Conservation (phyloP, 75 land plant species). For the Picea glauca region DNA sequence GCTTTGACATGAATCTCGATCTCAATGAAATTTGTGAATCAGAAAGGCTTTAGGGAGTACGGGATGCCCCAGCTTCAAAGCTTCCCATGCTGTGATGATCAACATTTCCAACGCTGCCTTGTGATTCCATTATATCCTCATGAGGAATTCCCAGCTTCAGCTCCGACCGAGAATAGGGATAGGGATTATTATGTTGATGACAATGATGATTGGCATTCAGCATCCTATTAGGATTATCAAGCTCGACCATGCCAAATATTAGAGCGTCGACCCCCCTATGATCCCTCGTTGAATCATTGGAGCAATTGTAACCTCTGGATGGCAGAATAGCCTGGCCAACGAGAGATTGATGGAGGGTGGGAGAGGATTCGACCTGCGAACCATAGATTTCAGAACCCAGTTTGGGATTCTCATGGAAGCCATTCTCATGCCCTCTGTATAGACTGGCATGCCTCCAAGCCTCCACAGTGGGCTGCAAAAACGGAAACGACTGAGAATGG, state of each 20-base stretch:
- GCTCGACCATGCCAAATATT: neutral
- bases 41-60: too few species aligned
- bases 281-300: neutral
- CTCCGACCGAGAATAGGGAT: neutral
- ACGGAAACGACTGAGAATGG: conserved; percentile 5
- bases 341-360: neutral
- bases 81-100: neutral
- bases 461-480: conserved; percentile 1
- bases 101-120: neutral
- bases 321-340: neutral
- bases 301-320: neutral
- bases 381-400: neutral
- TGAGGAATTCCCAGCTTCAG: neutral
- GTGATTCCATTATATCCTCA: neutral
- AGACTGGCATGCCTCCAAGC: neutral
- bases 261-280: neutral
- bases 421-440: neutral
- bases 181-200: neutral
- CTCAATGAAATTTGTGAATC: conserved; percentile 4
- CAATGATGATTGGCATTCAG: neutral
- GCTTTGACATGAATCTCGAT: conserved; percentile 28
- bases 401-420: neutral
- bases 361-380: neutral
- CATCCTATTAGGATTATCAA: neutral
- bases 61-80: neutral